Evolutionary conservation across 2,329 filamentous ascomycete genomes (phyloP).

Genomic region (Penicillium polonicum): DNA sequence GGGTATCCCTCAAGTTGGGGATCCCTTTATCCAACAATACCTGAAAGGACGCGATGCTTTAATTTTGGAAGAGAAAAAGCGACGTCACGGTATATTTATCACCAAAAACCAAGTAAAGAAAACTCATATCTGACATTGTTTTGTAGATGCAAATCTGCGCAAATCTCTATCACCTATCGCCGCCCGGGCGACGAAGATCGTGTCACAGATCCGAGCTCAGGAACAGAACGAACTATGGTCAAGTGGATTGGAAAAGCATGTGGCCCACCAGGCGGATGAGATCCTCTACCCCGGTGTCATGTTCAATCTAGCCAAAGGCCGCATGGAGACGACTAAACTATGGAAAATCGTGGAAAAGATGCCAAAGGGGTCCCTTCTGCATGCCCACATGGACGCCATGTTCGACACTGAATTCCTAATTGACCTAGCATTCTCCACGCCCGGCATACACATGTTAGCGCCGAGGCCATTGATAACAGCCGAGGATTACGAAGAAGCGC

Average conservation of each 20-base stretch:
- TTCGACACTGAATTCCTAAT: constrained; percentile 82
- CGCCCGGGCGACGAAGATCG: constrained; percentile 72
- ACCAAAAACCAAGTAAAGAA: constrained; percentile 16
- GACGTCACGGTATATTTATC: constrained; percentile 66
- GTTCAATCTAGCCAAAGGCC: constrained; percentile 81
- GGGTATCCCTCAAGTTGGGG: constrained; percentile 52
- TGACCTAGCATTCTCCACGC: constrained; percentile 65
- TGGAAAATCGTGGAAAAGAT: constrained; percentile 82
- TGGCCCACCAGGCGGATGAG: constrained; percentile 61
- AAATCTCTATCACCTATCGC: constrained; percentile 72
- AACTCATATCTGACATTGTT: constrained; percentile 1
- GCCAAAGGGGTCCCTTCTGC: constrained; percentile 72
- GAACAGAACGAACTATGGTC: constrained; percentile 79
- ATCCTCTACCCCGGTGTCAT: constrained; percentile 86
- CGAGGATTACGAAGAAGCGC: constrained; percentile 54
- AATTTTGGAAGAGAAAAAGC: constrained; percentile 75
- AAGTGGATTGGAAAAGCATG: constrained; percentile 65
- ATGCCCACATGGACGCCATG: constrained; percentile 90
- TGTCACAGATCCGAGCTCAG: constrained; percentile 72
- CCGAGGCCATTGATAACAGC: constrained; percentile 57
- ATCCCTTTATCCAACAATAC: constrained; percentile 82
- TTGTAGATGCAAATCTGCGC: constrained; percentile 32
- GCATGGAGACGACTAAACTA: constrained; percentile 78
- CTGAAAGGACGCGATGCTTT: constrained; percentile 71
- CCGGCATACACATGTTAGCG: constrained; percentile 70